phyloP scores from a whole-genome alignment of 2,329 filamentous ascomycete species.

The Bipolaris bicolor region DNA sequence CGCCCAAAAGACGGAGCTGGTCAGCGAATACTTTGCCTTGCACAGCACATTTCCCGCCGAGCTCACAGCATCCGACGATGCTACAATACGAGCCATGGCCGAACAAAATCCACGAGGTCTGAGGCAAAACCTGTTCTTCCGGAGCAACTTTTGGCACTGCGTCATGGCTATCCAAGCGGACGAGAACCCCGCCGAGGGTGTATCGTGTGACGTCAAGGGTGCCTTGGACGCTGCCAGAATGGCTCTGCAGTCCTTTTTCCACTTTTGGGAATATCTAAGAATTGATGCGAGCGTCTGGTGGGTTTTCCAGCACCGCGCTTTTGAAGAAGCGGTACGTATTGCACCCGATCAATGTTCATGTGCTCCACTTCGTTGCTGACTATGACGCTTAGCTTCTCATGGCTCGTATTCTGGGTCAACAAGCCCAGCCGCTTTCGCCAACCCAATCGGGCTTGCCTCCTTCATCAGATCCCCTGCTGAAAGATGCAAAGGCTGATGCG shows the following conservation, averaged over 20 bases:
- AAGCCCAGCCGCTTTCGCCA: conserved; percentile 42
- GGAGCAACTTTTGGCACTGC: conserved; percentile 84
- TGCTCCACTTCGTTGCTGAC: background rate
- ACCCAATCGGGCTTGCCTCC: conserved; percentile 33
- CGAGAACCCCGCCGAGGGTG: conserved; percentile 64
- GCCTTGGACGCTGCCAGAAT: conserved; percentile 78
- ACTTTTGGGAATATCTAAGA: conserved; percentile 72
- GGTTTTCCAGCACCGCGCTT: conserved; percentile 82
- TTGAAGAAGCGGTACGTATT: conserved; percentile 75
- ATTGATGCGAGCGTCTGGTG: conserved; percentile 80
- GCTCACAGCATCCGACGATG: conserved; percentile 71
- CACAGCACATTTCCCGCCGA: conserved; percentile 74
- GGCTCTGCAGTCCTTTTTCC: conserved; percentile 75
- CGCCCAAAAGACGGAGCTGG: conserved; percentile 71
- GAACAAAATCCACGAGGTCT: conserved; percentile 69
- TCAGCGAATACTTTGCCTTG: conserved; percentile 72
- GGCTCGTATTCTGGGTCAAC: conserved; percentile 47
- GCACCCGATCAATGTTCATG: background rate
- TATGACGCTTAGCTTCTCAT: conserved; percentile 43
- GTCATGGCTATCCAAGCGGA: conserved; percentile 79
- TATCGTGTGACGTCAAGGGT: conserved; percentile 65
- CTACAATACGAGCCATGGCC: conserved; percentile 64
- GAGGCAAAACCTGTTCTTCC: conserved; percentile 76
- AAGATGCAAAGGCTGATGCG: conserved; percentile 53
- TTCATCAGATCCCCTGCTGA: conserved; percentile 42